A percentile compares a stretch with the other conserved stretches of the same genome.
These are phyloP conservation scores for Suillus subluteus DNA, from an alignment of 768 basidiomycete genomes.

Conservation along the genomic window DNA sequence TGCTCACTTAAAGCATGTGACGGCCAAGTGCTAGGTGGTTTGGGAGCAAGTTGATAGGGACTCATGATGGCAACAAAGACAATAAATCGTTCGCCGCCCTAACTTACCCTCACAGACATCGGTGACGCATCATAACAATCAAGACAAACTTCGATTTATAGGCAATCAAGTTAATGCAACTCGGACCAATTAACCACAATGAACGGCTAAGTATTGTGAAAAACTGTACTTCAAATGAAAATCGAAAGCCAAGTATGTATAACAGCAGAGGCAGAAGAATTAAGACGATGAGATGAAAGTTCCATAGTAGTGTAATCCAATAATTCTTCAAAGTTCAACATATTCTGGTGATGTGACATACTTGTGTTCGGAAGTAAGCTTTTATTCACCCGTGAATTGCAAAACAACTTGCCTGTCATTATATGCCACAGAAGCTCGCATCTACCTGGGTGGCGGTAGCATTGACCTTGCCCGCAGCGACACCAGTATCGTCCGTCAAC, in stretches of 20 bases:
- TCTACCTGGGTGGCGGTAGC: conserved; percentile 48
- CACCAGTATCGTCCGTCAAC: conserved; percentile 45
- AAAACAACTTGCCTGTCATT: conserved; percentile 13
- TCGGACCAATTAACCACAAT: background rate
- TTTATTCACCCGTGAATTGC: background rate
- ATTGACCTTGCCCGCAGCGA: conserved; percentile 46
- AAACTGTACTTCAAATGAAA: background rate
- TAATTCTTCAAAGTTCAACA: background rate
- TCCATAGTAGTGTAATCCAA: background rate
- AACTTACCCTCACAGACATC: background rate
- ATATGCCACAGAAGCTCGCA: conserved; percentile 52
- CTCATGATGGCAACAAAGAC: background rate
- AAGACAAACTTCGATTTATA: background rate
- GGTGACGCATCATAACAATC: background rate
- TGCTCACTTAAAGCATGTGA: too few species aligned
- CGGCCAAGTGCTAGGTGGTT: conserved; percentile 20
- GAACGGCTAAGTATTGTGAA: background rate
- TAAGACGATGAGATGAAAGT: background rate
- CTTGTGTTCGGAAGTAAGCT: background rate
- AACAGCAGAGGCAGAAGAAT: background rate
- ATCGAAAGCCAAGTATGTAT: background rate
- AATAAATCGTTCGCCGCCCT: too few species aligned
- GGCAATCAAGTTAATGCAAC: background rate
- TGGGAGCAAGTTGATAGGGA: conserved; percentile 19
- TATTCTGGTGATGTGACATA: background rate